A percentile compares a stretch with the other conserved stretches of the same genome.
phyloP scores from a whole-genome alignment of 257 asterid species.

The Fraxinus quadrangulata region DNA sequence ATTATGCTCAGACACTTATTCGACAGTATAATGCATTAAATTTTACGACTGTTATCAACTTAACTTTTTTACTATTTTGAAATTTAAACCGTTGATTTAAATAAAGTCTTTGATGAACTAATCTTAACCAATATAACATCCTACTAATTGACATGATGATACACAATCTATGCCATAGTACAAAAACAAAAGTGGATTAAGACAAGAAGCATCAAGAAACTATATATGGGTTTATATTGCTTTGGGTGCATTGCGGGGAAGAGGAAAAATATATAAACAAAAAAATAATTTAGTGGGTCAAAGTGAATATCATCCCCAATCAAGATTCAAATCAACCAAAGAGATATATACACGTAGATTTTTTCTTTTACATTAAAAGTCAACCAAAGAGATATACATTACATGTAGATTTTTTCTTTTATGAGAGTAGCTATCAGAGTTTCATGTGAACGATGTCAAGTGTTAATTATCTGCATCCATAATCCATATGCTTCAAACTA shows the following conservation, averaged over 20 bases:
- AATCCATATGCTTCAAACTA: too few relatives aligned
- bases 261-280: background rate
- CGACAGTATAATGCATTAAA: background rate
- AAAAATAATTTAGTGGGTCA: background rate
- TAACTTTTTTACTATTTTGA: too few relatives aligned
- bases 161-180: background rate
- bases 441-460: too few relatives aligned
- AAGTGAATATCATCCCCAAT: background rate
- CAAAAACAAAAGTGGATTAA: background rate
- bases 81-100: background rate
- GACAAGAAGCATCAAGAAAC: background rate
- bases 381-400: too few relatives aligned
- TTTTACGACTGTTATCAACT: background rate
- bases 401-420: too few relatives aligned
- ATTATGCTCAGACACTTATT: background rate
- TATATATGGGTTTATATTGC: background rate
- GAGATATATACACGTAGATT: background rate
- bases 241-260: background rate
- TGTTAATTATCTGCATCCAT: too few relatives aligned
- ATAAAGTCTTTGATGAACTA: background rate
- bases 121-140: background rate
- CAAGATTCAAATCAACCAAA: background rate
- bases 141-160: too few relatives aligned
- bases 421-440: too few relatives aligned
- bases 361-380: too few relatives aligned